Base-by-base conservation (phyloP, 202 grass and related monocot species). In the Setaria italica region DNA sequence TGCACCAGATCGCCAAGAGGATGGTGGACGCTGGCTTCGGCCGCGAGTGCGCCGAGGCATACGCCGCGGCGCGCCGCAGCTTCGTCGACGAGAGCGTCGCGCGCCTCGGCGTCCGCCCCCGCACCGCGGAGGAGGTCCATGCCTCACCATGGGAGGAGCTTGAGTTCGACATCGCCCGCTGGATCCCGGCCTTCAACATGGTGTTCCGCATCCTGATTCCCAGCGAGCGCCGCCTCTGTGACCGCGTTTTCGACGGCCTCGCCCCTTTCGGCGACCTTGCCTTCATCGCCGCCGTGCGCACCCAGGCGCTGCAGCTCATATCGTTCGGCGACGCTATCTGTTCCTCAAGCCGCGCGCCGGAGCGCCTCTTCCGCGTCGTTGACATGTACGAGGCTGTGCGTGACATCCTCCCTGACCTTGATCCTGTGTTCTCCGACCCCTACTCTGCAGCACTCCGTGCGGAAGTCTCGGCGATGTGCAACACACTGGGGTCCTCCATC, bases 331-430 rank as follows among this genome's bases (percentile, higher is more conserved):
- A 98, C 21, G 89, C 91, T 14, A 80, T 98, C 39, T 92, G 93
- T 46, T 80, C 89, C 45, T 92, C 87, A 48, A 90, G 89, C 80
- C 87, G 95, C 11, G 77, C 93, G 8, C 95, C 95, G 0, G 96
- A 98, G 67, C 93, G 96, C 84, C 91, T 98, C 67, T 98, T 98
- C 82, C 91, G 96, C 1, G 90, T 98, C 32, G 88, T 98, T 35
- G 96, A 98, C 82, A 98, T 98, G 96, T 98, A 98, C 33, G 96
- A 98, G 86, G 88, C 90, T 13, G 91, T 95, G 67, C 90, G 93
- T 19, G 91, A 95, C 62, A 82, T 95, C 32, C 85, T 98, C 20
- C 96, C 93, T 6, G 93, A 92, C 55, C 93, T 98, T 17, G 95
- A 94, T 39, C 89, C 86, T 11, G 88, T 98, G 64, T 95, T 98